Percentiles rank a stretch among this genome's conserved stretches.
These are phyloP conservation scores for Strobilomyces dryophilus DNA, from an alignment of 768 basidiomycete genomes.

Conservation along the genomic window DNA sequence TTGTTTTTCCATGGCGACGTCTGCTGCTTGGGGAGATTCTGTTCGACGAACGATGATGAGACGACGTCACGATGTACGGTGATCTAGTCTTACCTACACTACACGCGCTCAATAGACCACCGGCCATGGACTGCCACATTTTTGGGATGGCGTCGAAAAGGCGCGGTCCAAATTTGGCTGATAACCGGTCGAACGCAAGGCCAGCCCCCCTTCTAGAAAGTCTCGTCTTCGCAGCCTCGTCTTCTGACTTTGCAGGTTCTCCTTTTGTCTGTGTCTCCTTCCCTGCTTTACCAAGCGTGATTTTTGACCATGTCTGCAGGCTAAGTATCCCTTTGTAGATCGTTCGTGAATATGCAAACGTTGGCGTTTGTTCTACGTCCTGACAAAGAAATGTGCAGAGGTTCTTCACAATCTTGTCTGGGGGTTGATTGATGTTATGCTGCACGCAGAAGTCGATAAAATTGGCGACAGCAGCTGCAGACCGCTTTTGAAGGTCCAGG, in stretches of 20 bases:
- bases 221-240: slow-evolving; percentile 56
- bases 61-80: background rate
- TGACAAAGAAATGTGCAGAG: slow-evolving; percentile 95
- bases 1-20: slow-evolving; percentile 63
- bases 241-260: slow-evolving; percentile 40
- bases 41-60: slow-evolving; percentile 2
- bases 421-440: slow-evolving; percentile 74
- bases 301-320: slow-evolving; percentile 46
- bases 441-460: slow-evolving; percentile 83
- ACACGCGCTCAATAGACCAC: slow-evolving; percentile 67
- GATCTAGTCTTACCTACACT: slow-evolving; percentile 48
- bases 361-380: slow-evolving; percentile 84
- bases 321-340: slow-evolving; percentile 73
- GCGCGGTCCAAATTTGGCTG: slow-evolving; percentile 64
- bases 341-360: slow-evolving; percentile 69
- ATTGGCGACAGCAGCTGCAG: slow-evolving; percentile 79
- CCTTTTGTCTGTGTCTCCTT: slow-evolving; percentile 43
- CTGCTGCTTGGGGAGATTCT: slow-evolving; percentile 59
- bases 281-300: slow-evolving; percentile 30
- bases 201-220: slow-evolving; percentile 84
- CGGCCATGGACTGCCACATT: slow-evolving; percentile 93
- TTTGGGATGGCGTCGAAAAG: slow-evolving; percentile 82
- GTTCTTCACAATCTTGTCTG: slow-evolving; percentile 96
- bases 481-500: slow-evolving; percentile 79
- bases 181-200: slow-evolving; percentile 76